A percentile compares a stretch with the other conserved stretches of the same genome.
Conservation (phyloP, 805 yeast genomes). For the Metschnikowia henanensis region DNA sequence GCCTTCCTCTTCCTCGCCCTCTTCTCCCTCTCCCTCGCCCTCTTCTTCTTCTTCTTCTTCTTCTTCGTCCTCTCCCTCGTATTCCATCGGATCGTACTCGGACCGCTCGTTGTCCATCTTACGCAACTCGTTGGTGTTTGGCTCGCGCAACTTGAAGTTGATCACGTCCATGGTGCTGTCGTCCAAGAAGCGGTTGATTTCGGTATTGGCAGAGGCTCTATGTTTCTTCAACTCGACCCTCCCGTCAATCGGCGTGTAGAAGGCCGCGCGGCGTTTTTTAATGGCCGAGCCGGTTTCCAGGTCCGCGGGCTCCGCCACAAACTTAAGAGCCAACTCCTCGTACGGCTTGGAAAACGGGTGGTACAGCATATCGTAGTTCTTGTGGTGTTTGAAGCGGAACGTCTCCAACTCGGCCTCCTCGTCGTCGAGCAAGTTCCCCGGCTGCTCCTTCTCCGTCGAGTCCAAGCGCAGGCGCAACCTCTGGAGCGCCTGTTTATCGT, state of each 20-base stretch:
- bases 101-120: conserved; percentile 68
- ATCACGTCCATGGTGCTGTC: conserved; percentile 62
- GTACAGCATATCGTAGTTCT: conserved; percentile 78
- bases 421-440: conserved; percentile 42
- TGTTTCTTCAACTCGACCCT: conserved; percentile 82
- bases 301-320: conserved; percentile 40
- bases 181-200: conserved; percentile 52
- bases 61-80: conserved; percentile 60
- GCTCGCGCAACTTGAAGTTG: conserved; percentile 65
- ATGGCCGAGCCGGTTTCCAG: conserved; percentile 4
- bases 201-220: conserved; percentile 62
- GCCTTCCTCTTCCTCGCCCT: too few relatives aligned
- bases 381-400: conserved; percentile 59
- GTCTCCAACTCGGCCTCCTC: conserved; percentile 41
- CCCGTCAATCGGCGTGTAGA: conserved; percentile 76
- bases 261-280: conserved; percentile 55
- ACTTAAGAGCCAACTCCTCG: conserved; percentile 70
- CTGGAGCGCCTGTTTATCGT: conserved; percentile 25
- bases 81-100: conserved; percentile 76
- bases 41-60: conserved; percentile 38
- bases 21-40: background rate
- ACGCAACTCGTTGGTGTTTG: conserved; percentile 67
- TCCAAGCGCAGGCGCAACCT: conserved; percentile 29
- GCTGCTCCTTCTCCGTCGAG: conserved; percentile 45
- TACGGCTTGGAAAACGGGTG: conserved; percentile 44